Evolutionary conservation across 441 rosid species (phyloP), one percentile per base, ranked within the genome.

Genomic region (Mallotus japonicus): DNA sequence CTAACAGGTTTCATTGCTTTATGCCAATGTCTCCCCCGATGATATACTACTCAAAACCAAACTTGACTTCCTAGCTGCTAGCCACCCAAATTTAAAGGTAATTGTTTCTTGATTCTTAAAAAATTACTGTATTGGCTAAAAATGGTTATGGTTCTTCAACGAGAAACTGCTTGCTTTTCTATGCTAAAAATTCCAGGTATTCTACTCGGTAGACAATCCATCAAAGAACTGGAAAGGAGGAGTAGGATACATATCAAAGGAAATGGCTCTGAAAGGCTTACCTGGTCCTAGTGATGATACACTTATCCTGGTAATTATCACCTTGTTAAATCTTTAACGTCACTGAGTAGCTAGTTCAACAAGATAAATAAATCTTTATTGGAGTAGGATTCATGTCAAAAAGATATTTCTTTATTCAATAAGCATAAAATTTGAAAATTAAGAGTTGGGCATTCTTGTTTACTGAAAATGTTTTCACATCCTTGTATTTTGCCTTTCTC

Each of bases 181-280:
- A 51, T 77, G 54, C 34, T 40, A 67, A 70, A 55, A 67, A 67
- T 55, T 51, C 54, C 81, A 95, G 99, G 73, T 95, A 73, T 91
- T 86, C 86, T 95, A 92, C 78, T 91, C 95, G 24, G 93, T 95
- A 42, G 98, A 92, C 79, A 88, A 87, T 71, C 98, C 98, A 42
- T 71, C 91, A 16, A 91, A 90, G 83, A 91, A 72, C 65, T 95
- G 99, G 98, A 95, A 91, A 86, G 99, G 98, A 77, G 99, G 99
- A 56, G 80, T 64, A 59, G 98, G 99, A 37, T 92, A 83, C 76
- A 67, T 95, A 77, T 89, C 99, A 42, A 88, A 92, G 79, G 96
- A 91, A 69, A 92, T 88, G 89, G 89, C 62, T 44, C 40, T 77
- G 73, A 95, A 95, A 85, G 97, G 99, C 73, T 87, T 95, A 76